Conservation (phyloP, 2,329 filamentous ascomycete genomes). For the Clathrospora elynae region DNA sequence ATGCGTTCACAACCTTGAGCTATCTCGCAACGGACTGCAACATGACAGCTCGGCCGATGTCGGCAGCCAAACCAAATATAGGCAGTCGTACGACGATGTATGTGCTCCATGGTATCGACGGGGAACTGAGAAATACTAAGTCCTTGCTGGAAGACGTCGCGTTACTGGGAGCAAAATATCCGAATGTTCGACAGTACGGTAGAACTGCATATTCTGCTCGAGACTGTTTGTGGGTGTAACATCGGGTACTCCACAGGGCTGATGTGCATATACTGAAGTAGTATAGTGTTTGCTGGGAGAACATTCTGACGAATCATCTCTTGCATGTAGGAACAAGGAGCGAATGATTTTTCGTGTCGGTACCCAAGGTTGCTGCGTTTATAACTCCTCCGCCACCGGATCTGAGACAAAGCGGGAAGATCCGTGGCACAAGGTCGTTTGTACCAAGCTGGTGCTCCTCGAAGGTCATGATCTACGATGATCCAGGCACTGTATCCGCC, state of each 20-base stretch:
- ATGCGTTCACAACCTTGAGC: background rate
- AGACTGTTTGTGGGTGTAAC: constrained; percentile 22
- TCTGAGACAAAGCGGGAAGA: constrained; percentile 25
- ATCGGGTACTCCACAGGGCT: constrained; percentile 21
- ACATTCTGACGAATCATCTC: constrained; percentile 13
- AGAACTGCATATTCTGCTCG: constrained; percentile 18
- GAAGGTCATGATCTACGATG: background rate
- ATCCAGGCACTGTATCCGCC: background rate
- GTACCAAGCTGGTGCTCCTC: constrained; percentile 1
- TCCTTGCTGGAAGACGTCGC: background rate
- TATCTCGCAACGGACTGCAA: constrained; percentile 3
- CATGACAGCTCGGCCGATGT: constrained; percentile 36
- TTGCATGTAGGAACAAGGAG: background rate
- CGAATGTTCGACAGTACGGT: constrained; percentile 20
- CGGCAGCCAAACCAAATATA: constrained; percentile 24
- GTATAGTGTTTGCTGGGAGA: constrained; percentile 5
- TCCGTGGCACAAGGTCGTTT: constrained; percentile 13
- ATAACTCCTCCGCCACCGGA: constrained; percentile 17
- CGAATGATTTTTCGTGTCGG: background rate
- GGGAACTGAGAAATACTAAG: background rate
- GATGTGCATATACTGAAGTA: constrained; percentile 11
- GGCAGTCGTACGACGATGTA: constrained; percentile 15
- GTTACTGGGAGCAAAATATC: constrained; percentile 12
- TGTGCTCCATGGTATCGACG: constrained; percentile 1
- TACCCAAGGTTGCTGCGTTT: constrained; percentile 7